Base-by-base conservation (phyloP, 2,329 filamentous ascomycete species). In the Trichophyton schoenleinii region DNA sequence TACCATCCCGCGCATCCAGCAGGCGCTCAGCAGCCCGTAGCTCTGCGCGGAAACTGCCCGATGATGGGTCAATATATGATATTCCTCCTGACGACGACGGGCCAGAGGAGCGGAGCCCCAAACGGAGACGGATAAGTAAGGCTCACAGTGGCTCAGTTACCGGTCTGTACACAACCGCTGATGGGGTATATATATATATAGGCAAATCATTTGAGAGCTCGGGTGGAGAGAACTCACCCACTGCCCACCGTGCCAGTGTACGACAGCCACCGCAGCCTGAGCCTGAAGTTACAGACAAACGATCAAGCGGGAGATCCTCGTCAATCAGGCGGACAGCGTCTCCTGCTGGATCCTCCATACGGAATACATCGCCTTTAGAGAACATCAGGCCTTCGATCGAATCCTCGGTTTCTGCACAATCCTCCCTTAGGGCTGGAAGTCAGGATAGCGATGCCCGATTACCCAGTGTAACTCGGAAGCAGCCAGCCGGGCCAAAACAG, bases 41-140 rank as follows among this genome's bases (percentile, higher is more conserved):
- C n/a, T 65, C 68, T 8, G 68, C 71, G 15, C 65, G 65, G 25
- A 68, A 71, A 41, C 70, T 69, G 5, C 59, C 46, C n/a, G 48
- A 46, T n/a, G 48, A 46, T 7, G 20, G 9, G 15, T 73, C 73
- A 15, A 67, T 70, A 38, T 75, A 73, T 59, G 73, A 75, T 58
- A 69, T 74, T 60, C 71, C 71, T 1, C 65, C 66, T 3, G 71
- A 75, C 22, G 70, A 71, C 34, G 63, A 65, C 22, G 60, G 65
- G 13, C 38, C 38, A 25, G 28, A 31, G 9, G 67, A 70, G 28
- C 65, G 67, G 41, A 62, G 64, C 31, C n/a, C 59, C 3, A 66
- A 66, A 31, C 61, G 65, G 18, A 63, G 65, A 44, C 55, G 63
- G 57, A 62, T 65, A 57, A 60, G 65, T 66, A 65, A 41, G 63